Evolutionary conservation across 2,329 filamentous ascomycete genomes (phyloP), one percentile per base, ranked within the genome.

Genomic region (Cladosporium sphaerospermum): DNA sequence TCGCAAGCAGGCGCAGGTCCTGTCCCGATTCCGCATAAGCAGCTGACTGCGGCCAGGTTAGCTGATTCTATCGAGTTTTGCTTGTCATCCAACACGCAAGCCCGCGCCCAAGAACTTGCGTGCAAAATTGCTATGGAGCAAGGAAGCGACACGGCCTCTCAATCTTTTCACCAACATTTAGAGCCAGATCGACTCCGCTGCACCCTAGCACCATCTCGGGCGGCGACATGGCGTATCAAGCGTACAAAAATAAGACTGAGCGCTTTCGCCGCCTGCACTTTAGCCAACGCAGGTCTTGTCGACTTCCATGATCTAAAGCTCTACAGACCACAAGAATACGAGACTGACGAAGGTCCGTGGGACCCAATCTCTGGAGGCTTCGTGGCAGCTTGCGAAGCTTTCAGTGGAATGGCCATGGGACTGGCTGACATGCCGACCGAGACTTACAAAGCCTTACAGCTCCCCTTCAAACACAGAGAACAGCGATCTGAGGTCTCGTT

Each of bases 291-390:
- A 57, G 81, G 80, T 0, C 69, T 83, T 16, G 57, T 93, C 5
- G 76, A 83, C 50, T 85, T 86, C 58, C 75, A 80, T 0, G 82
- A 90, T 61, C 67, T 92, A n/a, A 88, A 88, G 62, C 67, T 90
- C 81, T 61, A 55, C 51, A 52, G 78, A 14, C 61, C 77, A 7
- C 67, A 70, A 55, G 87, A 92, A 65, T 89, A 91, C 66, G 81
- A 85, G 55, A 88, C 86, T 0, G 85, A 89, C 55, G 81, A 85
- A 28, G 85, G 89, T 45, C 88, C 88, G 0, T 82, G 79, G 59
- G 88, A 92, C 56, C 88, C 89, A 0, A 79, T 93, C n/a, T 83
- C 85, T 10, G 88, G 87, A 10, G 86, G 82, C 14, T 83, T 88
- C 1, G 80, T 82, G 37, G 88, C 89, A 0, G 71, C 95, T 0